These are phyloP conservation scores for Podila minutissima DNA, from an alignment of 192 early-diverging fungal species.

Conservation along the genomic window DNA sequence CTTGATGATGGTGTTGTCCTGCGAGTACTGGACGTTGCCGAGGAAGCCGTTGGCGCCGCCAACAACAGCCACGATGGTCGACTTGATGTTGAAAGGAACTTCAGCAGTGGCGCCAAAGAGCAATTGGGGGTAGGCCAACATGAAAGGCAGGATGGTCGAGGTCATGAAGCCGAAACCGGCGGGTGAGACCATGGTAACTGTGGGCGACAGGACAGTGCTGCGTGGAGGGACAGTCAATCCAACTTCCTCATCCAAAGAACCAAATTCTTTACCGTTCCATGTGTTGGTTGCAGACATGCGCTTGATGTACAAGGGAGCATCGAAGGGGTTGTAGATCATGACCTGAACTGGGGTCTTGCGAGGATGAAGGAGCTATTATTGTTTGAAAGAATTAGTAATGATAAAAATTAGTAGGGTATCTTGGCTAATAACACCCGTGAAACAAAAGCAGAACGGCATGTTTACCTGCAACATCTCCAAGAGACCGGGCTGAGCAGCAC, in stretches of 20 bases:
- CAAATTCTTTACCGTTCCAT: slow-evolving; percentile 57
- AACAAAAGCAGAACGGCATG: not conserved
- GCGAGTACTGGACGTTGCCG: slow-evolving; percentile 32
- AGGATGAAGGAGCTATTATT: not conserved
- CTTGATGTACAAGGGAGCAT: slow-evolving; percentile 57
- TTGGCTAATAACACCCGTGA: not conserved
- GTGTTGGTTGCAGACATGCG: slow-evolving; percentile 50
- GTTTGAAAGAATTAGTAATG: not conserved
- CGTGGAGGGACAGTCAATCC: slow-evolving; percentile 36
- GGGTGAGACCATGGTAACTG: slow-evolving; percentile 44
- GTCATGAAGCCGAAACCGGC: slow-evolving; percentile 30
- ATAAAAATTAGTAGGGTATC: not conserved
- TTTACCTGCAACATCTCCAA: slow-evolving; percentile 34
- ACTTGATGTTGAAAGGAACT: slow-evolving; percentile 40
- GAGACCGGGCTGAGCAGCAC: slow-evolving; percentile 23
- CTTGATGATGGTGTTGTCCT: slow-evolving; percentile 29
- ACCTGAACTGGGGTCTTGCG: slow-evolving; percentile 55
- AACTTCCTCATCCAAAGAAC: slow-evolving; percentile 58
- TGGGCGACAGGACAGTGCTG: slow-evolving; percentile 25
- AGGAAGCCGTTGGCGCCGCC: slow-evolving; percentile 24
- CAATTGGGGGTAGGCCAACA: slow-evolving; percentile 23
- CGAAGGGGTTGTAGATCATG: slow-evolving; percentile 66
- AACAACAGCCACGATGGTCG: slow-evolving; percentile 32
- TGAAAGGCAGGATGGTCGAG: slow-evolving; percentile 25
- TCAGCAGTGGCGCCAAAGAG: slow-evolving; percentile 13